These are phyloP conservation scores for Zangia roseola DNA, from an alignment of 768 basidiomycete species.

Conservation along the genomic window DNA sequence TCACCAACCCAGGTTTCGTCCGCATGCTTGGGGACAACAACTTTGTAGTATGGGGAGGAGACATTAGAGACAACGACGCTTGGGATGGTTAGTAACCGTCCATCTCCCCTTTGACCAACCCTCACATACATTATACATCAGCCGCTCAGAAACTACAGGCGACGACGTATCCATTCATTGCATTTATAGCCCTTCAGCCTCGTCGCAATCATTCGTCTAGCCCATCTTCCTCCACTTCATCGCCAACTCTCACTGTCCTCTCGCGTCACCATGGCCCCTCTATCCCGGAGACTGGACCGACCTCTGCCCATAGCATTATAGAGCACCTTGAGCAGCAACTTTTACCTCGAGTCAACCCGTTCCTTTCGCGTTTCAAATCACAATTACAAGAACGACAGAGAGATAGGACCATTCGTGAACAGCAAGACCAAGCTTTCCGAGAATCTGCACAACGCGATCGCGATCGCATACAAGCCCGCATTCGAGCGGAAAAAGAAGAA, in stretches of 20 bases:
- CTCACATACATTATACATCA: constrained; percentile 14
- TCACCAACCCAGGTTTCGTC: constrained; percentile 73
- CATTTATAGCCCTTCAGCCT: constrained; percentile 87
- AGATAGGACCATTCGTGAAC: constrained; percentile 66
- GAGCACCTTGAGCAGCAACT: constrained; percentile 69
- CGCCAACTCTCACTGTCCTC: constrained; percentile 71
- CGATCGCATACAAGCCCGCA: constrained; percentile 59
- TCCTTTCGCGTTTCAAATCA: constrained; percentile 60
- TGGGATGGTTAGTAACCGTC: constrained; percentile 56
- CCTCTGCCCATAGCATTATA: constrained; percentile 61
- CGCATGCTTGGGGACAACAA: constrained; percentile 68
- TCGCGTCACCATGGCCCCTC: constrained; percentile 79
- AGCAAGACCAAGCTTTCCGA: constrained; percentile 79
- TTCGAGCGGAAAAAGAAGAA: constrained; percentile 43
- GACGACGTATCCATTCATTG: constrained; percentile 91
- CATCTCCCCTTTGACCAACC: background rate
- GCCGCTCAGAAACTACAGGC: constrained; percentile 76
- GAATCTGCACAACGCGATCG: constrained; percentile 64
- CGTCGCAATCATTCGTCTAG: constrained; percentile 41
- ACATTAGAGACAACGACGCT: constrained; percentile 78
- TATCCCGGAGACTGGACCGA: constrained; percentile 48
- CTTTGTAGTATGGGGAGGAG: constrained; percentile 89
- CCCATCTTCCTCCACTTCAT: constrained; percentile 34
- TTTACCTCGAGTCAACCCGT: constrained; percentile 78
- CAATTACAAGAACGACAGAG: constrained; percentile 49